Evolutionary conservation across 352 stramenopile species (phyloP).

Genomic region (Phytophthora melonis): DNA sequence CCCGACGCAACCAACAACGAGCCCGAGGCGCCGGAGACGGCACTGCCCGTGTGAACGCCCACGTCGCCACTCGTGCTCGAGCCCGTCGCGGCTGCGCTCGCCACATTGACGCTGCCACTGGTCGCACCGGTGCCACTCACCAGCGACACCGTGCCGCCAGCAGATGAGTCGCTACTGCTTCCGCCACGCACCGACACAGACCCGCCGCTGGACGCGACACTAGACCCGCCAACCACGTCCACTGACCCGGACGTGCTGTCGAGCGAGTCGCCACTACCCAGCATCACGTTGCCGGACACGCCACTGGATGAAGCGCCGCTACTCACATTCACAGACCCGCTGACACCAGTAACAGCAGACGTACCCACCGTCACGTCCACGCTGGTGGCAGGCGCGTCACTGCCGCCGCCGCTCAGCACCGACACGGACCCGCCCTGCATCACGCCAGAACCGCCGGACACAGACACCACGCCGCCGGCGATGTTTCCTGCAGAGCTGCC

Average conservation of each 20-base stretch:
- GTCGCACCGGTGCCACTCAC: neutral
- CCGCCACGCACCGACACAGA: neutral
- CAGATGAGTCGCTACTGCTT: neutral
- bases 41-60: constrained; percentile 23
- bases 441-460: constrained; percentile 18
- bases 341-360: neutral
- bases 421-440: constrained; percentile 3
- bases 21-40: constrained; percentile 29
- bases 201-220: constrained; percentile 10
- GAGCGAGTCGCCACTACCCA: too few relatives aligned
- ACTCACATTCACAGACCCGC: too few relatives aligned
- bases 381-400: constrained; percentile 16
- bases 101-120: neutral
- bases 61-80: constrained; percentile 34
- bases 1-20: constrained; percentile 28
- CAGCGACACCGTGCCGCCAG: neutral
- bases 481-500: constrained; percentile 29
- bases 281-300: too few relatives aligned
- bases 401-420: constrained; percentile 12
- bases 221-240: constrained; percentile 24
- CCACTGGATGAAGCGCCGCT: too few relatives aligned
- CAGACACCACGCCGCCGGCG: constrained; percentile 9
- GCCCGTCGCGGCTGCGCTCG: constrained; percentile 23
- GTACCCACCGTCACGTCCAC: constrained; percentile 12
- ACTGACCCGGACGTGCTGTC: neutral